Evolutionary conservation across 768 basidiomycete species (phyloP).

Genomic region (Neoboletus brunneissimus): DNA sequence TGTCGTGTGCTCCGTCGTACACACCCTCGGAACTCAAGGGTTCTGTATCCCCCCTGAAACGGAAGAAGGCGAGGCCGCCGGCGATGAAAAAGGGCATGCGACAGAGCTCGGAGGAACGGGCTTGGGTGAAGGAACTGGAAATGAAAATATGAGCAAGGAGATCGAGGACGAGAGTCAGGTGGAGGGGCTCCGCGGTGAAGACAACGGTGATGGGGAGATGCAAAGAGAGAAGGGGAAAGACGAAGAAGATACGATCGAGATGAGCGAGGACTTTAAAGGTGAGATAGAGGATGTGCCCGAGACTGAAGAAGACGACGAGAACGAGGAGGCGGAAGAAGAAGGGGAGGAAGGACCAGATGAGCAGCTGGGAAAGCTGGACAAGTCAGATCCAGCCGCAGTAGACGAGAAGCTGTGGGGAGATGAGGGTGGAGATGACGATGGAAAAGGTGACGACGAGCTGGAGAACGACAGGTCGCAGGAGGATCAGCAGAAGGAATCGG

Average conservation of each 20-base stretch:
- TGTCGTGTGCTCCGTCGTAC: conserved; percentile 70
- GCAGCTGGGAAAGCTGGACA: conserved; percentile 77
- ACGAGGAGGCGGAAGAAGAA: conserved; percentile 48
- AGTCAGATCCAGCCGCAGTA: conserved; percentile 75
- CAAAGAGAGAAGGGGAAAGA: conserved; percentile 45
- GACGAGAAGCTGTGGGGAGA: conserved; percentile 99
- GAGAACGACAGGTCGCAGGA: conserved; percentile 59
- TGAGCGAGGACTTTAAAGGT: conserved; percentile 88
- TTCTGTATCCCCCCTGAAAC: conserved; percentile 91
- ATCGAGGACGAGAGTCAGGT: conserved; percentile 97
- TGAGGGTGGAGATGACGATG: conserved; percentile 58
- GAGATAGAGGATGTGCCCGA: conserved; percentile 78
- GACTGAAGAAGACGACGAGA: conserved; percentile 42
- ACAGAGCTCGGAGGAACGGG: conserved; percentile 74
- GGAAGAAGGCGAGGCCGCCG: conserved; percentile 48
- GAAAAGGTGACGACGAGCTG: conserved; percentile 47
- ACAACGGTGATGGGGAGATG: conserved; percentile 33
- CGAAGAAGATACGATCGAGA: conserved; percentile 81
- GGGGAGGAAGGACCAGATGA: conserved; percentile 71
- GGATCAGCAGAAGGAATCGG: conserved; percentile 47
- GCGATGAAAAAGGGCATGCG: conserved; percentile 38
- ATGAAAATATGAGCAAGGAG: conserved; percentile 87
- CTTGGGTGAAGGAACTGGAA: conserved; percentile 82
- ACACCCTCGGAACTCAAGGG: conserved; percentile 75
- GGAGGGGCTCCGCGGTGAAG: conserved; percentile 81